These are phyloP conservation scores for Pichia sp. DNA, from an alignment of 1,139 yeast genomes.

Conservation along the genomic window DNA sequence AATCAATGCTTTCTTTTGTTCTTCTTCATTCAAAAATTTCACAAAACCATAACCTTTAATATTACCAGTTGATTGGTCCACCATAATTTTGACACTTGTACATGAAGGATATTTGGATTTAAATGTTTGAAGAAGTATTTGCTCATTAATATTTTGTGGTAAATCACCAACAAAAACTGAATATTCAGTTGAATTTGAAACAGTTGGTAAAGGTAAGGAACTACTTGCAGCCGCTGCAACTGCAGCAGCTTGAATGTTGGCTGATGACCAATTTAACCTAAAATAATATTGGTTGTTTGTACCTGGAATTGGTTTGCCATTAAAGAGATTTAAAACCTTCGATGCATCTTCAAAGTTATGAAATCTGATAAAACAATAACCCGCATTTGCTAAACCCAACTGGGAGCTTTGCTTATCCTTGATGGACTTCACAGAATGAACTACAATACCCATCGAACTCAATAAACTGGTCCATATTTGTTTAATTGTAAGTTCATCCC, in stretches of 20 bases:
- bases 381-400: slow-evolving; percentile 41
- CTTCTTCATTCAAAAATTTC: slow-evolving; percentile 54
- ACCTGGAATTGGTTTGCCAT: slow-evolving; percentile 59
- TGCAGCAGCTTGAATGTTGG: slow-evolving; percentile 20
- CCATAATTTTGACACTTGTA: slow-evolving; percentile 62
- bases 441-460: slow-evolving; percentile 21
- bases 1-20: slow-evolving; percentile 52
- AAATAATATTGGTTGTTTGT: slow-evolving; percentile 45
- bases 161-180: slow-evolving; percentile 76
- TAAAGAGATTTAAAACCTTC: slow-evolving; percentile 46
- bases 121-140: slow-evolving; percentile 57
- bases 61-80: slow-evolving; percentile 67
- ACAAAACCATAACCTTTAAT: slow-evolving; percentile 75
- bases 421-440: slow-evolving; percentile 32
- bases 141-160: slow-evolving; percentile 66
- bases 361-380: slow-evolving; percentile 70
- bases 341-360: slow-evolving; percentile 57
- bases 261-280: slow-evolving; percentile 68
- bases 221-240: slow-evolving; percentile 10
- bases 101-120: slow-evolving; percentile 56
- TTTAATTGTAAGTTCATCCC: slow-evolving; percentile 53
- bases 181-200: slow-evolving; percentile 29
- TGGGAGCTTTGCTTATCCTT: slow-evolving; percentile 24
- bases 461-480: slow-evolving; percentile 45
- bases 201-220: slow-evolving; percentile 5